Conservation (phyloP, 192 early-diverging fungal genomes). For the Funneliformis mosseae region DNA sequence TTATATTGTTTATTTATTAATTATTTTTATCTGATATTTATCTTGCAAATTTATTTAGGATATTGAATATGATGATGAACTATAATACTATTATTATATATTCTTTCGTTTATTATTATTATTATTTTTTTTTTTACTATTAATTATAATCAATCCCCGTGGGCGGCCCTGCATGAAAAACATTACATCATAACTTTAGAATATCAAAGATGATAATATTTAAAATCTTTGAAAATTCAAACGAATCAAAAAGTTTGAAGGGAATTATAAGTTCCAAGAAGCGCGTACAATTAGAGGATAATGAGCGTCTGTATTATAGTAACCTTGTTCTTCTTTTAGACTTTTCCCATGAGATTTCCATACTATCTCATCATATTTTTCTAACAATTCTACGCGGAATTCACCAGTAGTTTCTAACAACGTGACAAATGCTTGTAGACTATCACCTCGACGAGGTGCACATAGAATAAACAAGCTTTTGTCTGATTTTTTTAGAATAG, state of each 20-base stretch:
- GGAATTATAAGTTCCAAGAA: background rate
- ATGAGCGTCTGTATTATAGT: slow-evolving; percentile 4
- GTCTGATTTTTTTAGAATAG: background rate
- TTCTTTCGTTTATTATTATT: too few species aligned
- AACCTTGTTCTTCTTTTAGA: background rate
- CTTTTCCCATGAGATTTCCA: background rate
- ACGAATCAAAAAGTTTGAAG: background rate
- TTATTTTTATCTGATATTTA: too few species aligned
- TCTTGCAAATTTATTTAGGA: background rate
- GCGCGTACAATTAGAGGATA: slow-evolving; percentile 6
- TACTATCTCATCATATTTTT: slow-evolving; percentile 8
- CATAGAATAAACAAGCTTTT: slow-evolving; percentile 5
- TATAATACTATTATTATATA: too few species aligned
- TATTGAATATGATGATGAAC: background rate
- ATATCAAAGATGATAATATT: too few species aligned
- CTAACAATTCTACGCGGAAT: slow-evolving; percentile 1
- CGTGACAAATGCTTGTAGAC: background rate
- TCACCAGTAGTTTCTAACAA: background rate
- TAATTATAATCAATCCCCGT: too few species aligned
- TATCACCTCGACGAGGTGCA: slow-evolving; percentile 11
- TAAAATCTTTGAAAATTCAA: too few species aligned
- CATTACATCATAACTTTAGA: too few species aligned
- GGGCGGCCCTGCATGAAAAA: too few species aligned
- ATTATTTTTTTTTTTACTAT: too few species aligned
- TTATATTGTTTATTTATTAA: too few species aligned